Base-by-base conservation (phyloP, 805 yeast genomes). In the Candida maesae region DNA sequence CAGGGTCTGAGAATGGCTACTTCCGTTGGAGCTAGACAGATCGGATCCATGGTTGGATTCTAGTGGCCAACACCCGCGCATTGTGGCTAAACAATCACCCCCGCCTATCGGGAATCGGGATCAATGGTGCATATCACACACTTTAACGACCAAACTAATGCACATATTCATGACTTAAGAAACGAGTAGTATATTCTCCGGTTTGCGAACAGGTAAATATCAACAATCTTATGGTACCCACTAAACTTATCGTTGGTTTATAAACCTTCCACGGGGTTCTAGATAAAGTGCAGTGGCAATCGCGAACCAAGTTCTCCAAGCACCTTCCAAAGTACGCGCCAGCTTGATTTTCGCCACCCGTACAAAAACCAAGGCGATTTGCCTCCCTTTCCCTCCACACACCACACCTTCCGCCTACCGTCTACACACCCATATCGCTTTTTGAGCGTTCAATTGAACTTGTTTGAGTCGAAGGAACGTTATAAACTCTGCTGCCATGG, bases 1-100 rank as follows among this genome's bases (percentile, higher is more conserved):
- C 83, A 84, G 46, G 84, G 95, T 2, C 55, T 81, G 36, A 65
- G 74, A 46, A 67, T 79, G 60, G 72, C 82, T 1, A 67, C 78
- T 13, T 64, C 76, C 17, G 65, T 81, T 6, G 88, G 84, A 6
- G 61, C 75, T 6, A 69, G 75, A 42, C 79, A 77, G 41, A 51
- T 56, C 13, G 47, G 51, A n/a, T 48, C 56, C 13, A 30, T 55
- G 19, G 50, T 50, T 26, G 49, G 52, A 5, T 35, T 47, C 21
- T 47, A 21, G 16, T 13, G 14, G 17, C 35, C 30, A 11, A n/a
- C n/a, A n/a, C n/a, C n/a, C n/a, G n/a, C n/a, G n/a, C n/a, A n/a
- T n/a, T n/a, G n/a, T n/a, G n/a, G n/a, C n/a, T n/a, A n/a, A n/a
- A n/a, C n/a, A n/a, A n/a, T n/a, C n/a, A n/a, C n/a, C n/a, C n/a